Base-by-base conservation (phyloP, 305 asterid species). In the Fraxinus dipetala region DNA sequence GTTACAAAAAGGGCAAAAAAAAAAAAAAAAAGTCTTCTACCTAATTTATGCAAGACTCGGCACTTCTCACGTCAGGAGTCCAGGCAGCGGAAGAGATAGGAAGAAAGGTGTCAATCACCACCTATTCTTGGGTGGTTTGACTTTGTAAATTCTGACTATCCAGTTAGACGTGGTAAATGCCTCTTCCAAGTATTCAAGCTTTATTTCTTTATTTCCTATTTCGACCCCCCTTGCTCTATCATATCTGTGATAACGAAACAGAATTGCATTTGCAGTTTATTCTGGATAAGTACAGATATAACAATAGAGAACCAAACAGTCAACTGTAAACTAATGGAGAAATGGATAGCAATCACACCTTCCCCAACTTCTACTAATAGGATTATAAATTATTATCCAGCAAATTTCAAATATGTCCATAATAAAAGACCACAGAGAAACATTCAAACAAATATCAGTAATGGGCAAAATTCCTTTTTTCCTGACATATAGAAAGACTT, bases 161-260 rank as follows among this genome's bases (percentile, higher is more conserved):
- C 99, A 96, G 85, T 96, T 96, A 6, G 98, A 94, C 13, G 98
- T 96, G 0, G 99, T 96, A 87, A 92, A 93, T 31, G 98, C 98
- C 88, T 96, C 98, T 91, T 94, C 99, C 84, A 96, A 87, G 84
- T 96, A 85, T 81, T 96, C 93, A n/a, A 96, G 93, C 91, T 94
- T 94, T 85, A 96, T 84, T 85, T 96, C 99, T 84, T 96, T 94
- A 72, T 96, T 96, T 81, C 99, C 99, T 1, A 94, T 96, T 88
- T 96, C 99, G 40, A 96, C 99, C 5, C 99, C 99, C 59, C 99
- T 91, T 34, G 99, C 99, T 84, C 99, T 87, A 85, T 94, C 99
- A n/a, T 90, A 96, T 67, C 99, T 94, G 94, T 83, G 79, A 72
- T 70, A 79, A 45, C 48, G 34, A 73, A 87, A 72, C 2, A 22